phyloP scores from a whole-genome alignment of 805 yeast genomes.

The Saccharomyces jurei region DNA sequence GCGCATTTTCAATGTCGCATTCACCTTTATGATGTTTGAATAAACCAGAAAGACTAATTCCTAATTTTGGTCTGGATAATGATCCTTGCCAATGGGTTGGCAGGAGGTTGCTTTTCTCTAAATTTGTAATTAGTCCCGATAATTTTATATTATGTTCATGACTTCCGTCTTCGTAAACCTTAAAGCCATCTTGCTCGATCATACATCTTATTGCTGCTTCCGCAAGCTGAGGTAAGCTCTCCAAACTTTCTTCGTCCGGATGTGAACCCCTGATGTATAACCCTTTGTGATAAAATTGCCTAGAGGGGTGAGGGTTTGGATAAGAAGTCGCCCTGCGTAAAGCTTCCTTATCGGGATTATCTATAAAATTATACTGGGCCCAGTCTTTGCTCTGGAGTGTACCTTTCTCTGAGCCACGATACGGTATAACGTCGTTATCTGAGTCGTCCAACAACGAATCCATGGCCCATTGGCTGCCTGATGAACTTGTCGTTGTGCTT shows the following conservation, averaged over 20 bases:
- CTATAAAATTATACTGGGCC: background rate
- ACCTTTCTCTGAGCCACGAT: background rate
- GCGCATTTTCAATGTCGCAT: slow-evolving; percentile 16
- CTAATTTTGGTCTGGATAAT: slow-evolving; percentile 12
- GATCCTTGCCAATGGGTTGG: slow-evolving; percentile 2
- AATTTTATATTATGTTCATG: slow-evolving; percentile 23
- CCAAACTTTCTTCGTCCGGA: background rate
- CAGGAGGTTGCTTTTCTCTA: slow-evolving; percentile 10
- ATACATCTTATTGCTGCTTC: slow-evolving; percentile 12
- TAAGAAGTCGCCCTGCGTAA: background rate
- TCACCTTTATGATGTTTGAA: slow-evolving; percentile 19
- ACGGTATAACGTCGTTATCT: background rate
- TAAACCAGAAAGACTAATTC: slow-evolving; percentile 17
- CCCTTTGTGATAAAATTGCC: background rate
- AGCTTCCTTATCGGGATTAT: background rate
- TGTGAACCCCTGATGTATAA: background rate
- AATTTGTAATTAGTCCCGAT: slow-evolving; percentile 10
- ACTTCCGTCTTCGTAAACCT: slow-evolving; percentile 20
- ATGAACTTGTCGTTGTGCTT: background rate
- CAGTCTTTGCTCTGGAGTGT: background rate
- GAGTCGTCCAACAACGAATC: background rate
- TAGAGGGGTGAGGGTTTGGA: background rate
- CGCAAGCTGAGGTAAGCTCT: slow-evolving; percentile 8
- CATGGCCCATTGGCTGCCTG: background rate
- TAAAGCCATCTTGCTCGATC: slow-evolving; percentile 17